Conservation (phyloP, 768 basidiomycete genomes). For the Rhizopogon vulgaris region DNA sequence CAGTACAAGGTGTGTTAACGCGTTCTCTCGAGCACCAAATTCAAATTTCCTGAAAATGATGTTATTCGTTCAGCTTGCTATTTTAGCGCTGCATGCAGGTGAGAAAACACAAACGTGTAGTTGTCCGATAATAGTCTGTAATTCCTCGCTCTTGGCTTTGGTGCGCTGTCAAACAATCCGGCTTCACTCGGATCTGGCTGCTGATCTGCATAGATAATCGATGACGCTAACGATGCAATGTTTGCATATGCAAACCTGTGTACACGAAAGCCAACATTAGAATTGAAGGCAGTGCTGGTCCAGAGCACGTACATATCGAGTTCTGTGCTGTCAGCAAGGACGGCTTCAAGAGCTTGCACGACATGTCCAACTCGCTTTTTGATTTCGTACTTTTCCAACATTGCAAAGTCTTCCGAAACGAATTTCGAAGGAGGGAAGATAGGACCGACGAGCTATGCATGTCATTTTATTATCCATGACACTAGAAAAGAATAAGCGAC, state of each 20-base stretch:
- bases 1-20: conserved; percentile 64
- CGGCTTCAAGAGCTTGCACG: conserved; percentile 52
- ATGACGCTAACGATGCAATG: conserved; percentile 59
- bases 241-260: conserved; percentile 52
- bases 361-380: conserved; percentile 66
- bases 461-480: conserved; percentile 3
- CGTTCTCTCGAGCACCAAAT: conserved; percentile 60
- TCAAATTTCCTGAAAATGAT: conserved; percentile 49
- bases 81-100: not conserved
- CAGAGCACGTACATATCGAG: conserved; percentile 36
- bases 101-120: conserved; percentile 50
- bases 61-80: conserved; percentile 1
- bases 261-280: not conserved
- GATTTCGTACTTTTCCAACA: conserved; percentile 70
- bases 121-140: conserved; percentile 56
- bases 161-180: conserved; percentile 65
- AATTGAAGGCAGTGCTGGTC: not conserved
- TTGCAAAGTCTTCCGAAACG: conserved; percentile 60
- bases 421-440: conserved; percentile 51
- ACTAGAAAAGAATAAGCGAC: conserved; percentile 17
- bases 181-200: conserved; percentile 67
- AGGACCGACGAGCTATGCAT: conserved; percentile 68
- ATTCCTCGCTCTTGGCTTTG: conserved; percentile 49
- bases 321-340: conserved; percentile 34
- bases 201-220: conserved; percentile 66